Conservation (phyloP, 768 basidiomycete genomes). For the Rhizopogon vesiculosus region DNA sequence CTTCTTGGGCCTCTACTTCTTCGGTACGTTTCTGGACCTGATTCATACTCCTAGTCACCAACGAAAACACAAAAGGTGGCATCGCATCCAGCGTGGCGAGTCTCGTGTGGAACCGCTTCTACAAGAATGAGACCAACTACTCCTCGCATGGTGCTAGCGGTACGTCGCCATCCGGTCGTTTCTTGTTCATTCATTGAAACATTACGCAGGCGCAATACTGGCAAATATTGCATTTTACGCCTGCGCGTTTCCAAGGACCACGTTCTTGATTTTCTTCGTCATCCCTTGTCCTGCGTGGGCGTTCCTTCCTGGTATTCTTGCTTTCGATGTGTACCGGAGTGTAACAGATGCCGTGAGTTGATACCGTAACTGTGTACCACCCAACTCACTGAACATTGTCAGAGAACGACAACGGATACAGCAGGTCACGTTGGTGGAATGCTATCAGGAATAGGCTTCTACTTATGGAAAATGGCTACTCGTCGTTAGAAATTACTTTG, state of each 20-base stretch:
- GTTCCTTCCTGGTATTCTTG: slow-evolving; percentile 54
- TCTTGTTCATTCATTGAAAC: slow-evolving; percentile 3
- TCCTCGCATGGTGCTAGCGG: slow-evolving; percentile 71
- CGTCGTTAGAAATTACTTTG: slow-evolving; percentile 13
- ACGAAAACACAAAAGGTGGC: slow-evolving; percentile 41
- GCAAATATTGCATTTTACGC: slow-evolving; percentile 69
- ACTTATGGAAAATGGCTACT: slow-evolving; percentile 23
- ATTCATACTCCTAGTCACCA: not conserved
- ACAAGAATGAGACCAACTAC: slow-evolving; percentile 19
- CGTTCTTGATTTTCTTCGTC: slow-evolving; percentile 69
- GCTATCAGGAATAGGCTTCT: slow-evolving; percentile 57
- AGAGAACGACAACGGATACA: slow-evolving; percentile 54
- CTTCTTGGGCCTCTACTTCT: slow-evolving; percentile 71
- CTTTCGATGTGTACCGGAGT: slow-evolving; percentile 31
- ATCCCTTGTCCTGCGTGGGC: slow-evolving; percentile 80
- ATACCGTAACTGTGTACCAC: not conserved
- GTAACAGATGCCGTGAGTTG: slow-evolving; percentile 29
- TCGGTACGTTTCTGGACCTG: slow-evolving; percentile 40
- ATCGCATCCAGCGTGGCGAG: slow-evolving; percentile 48
- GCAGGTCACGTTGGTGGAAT: slow-evolving; percentile 70
- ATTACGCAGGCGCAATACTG: slow-evolving; percentile 59
- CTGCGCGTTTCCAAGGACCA: slow-evolving; percentile 59
- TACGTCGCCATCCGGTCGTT: slow-evolving; percentile 22
- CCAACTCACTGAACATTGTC: not conserved
- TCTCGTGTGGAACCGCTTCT: slow-evolving; percentile 40